A percentile compares a stretch with the other conserved stretches of the same genome.
Conservation (phyloP, 2,329 filamentous ascomycete genomes). For the Metarhizium brunneum region DNA sequence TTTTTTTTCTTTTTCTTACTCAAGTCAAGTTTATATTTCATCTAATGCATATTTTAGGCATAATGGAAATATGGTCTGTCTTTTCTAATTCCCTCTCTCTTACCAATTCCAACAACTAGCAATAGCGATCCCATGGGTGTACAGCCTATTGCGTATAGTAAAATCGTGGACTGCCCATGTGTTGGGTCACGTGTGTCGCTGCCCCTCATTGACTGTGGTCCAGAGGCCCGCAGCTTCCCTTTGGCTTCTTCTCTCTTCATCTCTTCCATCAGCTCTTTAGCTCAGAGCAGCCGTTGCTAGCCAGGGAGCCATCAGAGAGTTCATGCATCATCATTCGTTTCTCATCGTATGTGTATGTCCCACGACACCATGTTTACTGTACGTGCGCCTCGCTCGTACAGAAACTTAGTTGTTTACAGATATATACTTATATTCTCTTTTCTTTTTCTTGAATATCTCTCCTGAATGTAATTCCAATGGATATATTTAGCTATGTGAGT, state of each 20-base stretch:
- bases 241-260: background rate
- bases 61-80: background rate
- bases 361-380: background rate
- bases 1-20: background rate
- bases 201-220: background rate
- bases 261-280: background rate
- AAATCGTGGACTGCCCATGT: background rate
- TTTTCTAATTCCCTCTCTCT: background rate
- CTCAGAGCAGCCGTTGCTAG: background rate
- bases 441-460: background rate
- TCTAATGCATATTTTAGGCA: background rate
- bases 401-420: background rate
- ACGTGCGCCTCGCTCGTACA: background rate
- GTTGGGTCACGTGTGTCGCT: background rate
- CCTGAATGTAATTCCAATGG: background rate
- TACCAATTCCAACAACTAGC: background rate
- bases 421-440: background rate
- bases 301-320: background rate
- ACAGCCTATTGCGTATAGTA: background rate
- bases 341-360: background rate
- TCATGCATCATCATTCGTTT: background rate
- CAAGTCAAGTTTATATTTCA: background rate
- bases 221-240: background rate
- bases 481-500: background rate
- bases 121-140: background rate